These are phyloP conservation scores for Somion occarium DNA, from an alignment of 1,284 basidiomycete genomes.

Conservation along the genomic window DNA sequence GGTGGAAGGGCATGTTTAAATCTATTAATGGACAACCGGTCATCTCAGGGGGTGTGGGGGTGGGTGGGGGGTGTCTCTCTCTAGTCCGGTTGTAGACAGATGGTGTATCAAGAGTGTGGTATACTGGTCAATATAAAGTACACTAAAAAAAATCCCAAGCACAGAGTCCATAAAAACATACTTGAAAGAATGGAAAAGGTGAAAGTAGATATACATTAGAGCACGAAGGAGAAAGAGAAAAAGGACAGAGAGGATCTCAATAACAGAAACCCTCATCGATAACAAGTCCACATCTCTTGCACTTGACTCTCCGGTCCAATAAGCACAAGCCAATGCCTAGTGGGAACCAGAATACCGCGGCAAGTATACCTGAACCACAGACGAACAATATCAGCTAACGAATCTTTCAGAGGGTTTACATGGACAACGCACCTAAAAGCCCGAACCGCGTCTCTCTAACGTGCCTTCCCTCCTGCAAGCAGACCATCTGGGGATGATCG, in stretches of 20 bases:
- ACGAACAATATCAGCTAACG: constrained; percentile 6
- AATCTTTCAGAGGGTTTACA: too few species aligned
- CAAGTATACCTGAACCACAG: constrained; percentile 59
- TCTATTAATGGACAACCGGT: too few species aligned
- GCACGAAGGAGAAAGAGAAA: not conserved
- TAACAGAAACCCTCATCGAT: constrained; percentile 33
- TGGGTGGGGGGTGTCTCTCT: too few species aligned
- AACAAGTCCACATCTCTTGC: constrained; percentile 47
- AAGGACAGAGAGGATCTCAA: constrained; percentile 13
- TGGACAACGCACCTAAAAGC: constrained; percentile 51
- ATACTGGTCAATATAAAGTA: too few species aligned
- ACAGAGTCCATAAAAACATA: too few species aligned
- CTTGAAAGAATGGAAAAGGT: too few species aligned
- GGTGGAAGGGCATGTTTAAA: too few species aligned
- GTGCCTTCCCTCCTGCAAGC: constrained; percentile 69
- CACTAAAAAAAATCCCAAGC: too few species aligned
- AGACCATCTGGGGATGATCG: constrained; percentile 75
- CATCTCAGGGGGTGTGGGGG: too few species aligned
- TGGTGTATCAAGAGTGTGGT: too few species aligned
- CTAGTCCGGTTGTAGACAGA: too few species aligned
- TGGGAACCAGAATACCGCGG: constrained; percentile 80
- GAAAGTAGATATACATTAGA: not conserved
- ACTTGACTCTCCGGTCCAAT: constrained; percentile 63
- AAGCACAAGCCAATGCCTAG: constrained; percentile 71
- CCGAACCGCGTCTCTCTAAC: constrained; percentile 58